These are phyloP conservation scores for Rhodotorula sp. DNA, from an alignment of 1,284 basidiomycete genomes.

Conservation along the genomic window DNA sequence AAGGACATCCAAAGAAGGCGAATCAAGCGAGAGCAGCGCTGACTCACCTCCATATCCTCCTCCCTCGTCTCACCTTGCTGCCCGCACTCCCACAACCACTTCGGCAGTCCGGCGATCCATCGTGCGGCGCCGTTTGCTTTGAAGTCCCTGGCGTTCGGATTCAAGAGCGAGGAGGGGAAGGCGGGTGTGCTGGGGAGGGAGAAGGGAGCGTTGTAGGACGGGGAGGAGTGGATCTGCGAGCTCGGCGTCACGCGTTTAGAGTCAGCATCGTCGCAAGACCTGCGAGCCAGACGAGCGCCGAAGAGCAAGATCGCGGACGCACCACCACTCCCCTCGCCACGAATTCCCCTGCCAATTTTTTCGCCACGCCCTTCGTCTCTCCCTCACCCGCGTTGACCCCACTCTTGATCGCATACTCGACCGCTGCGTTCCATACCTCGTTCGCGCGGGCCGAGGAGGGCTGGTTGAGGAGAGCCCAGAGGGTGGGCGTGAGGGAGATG, in stretches of 20 bases:
- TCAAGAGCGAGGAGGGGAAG: not conserved
- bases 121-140: slow-evolving; percentile 44
- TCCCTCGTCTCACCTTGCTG: slow-evolving; percentile 58
- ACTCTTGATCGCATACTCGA: slow-evolving; percentile 13
- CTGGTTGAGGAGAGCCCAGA: slow-evolving; percentile 73
- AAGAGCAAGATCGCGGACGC: slow-evolving; percentile 43
- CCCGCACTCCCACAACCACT: slow-evolving; percentile 68
- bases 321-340: slow-evolving; percentile 58
- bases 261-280: not conserved
- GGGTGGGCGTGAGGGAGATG: slow-evolving; percentile 52
- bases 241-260: not conserved
- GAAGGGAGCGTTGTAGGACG: slow-evolving; percentile 59
- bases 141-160: not conserved
- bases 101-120: slow-evolving; percentile 69
- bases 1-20: slow-evolving; percentile 12
- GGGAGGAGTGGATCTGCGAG: slow-evolving; percentile 61
- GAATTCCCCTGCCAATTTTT: slow-evolving; percentile 27
- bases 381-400: not conserved
- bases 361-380: slow-evolving; percentile 13
- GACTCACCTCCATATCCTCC: slow-evolving; percentile 58
- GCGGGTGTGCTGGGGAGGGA: slow-evolving; percentile 45
- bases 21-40: slow-evolving; percentile 1
- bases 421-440: slow-evolving; percentile 14
- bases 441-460: slow-evolving; percentile 10
- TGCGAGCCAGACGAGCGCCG: not conserved